Base-by-base conservation (phyloP, 129 eudicot genomes). In the Dittrichia graveolens region DNA sequence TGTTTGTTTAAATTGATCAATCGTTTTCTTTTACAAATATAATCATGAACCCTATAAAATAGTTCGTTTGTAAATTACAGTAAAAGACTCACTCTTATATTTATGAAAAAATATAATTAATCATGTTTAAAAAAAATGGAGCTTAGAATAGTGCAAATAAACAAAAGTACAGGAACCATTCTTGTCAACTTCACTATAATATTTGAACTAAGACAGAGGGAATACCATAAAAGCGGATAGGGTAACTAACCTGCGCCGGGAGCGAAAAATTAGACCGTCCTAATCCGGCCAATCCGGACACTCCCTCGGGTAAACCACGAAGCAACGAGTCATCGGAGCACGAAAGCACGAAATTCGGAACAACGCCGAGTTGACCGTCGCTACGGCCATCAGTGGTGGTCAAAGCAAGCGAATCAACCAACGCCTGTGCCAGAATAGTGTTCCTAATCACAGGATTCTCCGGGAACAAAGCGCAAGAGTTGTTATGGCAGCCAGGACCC, bases 401-500 rank as follows among this genome's bases (percentile, higher is more conserved):
- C 72, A 84, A 58, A 7, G 78, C 83, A n/a, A 81, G 14, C 8
- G 70, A 11, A 56, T 84, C 88, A 12, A 71, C 68, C 24, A 80
- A 5, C 0, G 84, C 76, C 50, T 71, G 76, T 7, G 80, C 83
- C 3, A 65, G 15, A 38, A 71, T 15, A 6, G 42, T 14, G 53
- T 61, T 59, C 37, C 62, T 53, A 55, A 77, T 77, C 15, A 84
- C 88, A 1, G 88, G 80, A 61, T 84, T 84, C 65, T 80, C 83
- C 0, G 88, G 83, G 69, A 63, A 80, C 19, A 67, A 31, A 7
- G 40, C 77, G 45, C 88, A 80, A 0, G 88, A 76, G 44, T 80
- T 72, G 60, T 84, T 84, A 11, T 72, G 61, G 34, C 85, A 80
- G 6, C 88, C 83, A 1, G 88, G 83, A 5, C 85, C 78, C 2